Evolutionary conservation across 305 asterid genomes (phyloP).

Genomic region (Rubia tinctorum): DNA sequence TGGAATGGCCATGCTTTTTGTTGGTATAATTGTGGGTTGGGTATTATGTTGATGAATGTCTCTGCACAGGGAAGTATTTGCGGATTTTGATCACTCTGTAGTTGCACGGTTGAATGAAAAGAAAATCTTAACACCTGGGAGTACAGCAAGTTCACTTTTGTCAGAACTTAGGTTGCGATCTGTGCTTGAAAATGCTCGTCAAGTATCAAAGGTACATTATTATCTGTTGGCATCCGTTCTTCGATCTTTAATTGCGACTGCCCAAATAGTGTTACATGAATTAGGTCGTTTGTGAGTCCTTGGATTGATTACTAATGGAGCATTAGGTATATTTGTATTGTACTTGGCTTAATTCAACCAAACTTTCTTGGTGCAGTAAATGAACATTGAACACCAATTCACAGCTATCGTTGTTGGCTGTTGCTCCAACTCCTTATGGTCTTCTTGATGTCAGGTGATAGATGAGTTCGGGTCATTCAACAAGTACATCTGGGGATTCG

Average conservation of each 20-base stretch:
- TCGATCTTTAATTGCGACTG: conserved; percentile 1
- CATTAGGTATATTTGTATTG: neutral
- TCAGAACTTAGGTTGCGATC: conserved; percentile 42
- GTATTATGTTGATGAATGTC: neutral
- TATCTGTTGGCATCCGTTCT: neutral
- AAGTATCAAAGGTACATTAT: conserved; percentile 39
- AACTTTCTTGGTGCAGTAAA: conserved; percentile 6
- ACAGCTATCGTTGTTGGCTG: neutral
- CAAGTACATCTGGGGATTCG: conserved; percentile 48
- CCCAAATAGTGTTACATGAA: conserved; percentile 3
- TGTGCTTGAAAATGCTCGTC: conserved; percentile 44
- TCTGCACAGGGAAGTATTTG: conserved; percentile 38
- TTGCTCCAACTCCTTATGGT: conserved; percentile 14
- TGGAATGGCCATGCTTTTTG: neutral
- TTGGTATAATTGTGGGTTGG: neutral
- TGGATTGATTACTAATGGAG: neutral
- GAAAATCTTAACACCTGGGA: conserved; percentile 36
- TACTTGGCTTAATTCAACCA: neutral
- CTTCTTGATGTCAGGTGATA: conserved; percentile 26
- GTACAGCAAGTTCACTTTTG: conserved; percentile 30
- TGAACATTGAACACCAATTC: conserved; percentile 3
- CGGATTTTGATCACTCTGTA: conserved; percentile 38
- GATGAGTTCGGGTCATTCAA: conserved; percentile 45
- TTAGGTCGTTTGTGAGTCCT: neutral
- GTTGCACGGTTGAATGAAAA: conserved; percentile 43